Evolutionary conservation across 441 rosid species (phyloP), one percentile per base, ranked within the genome.

Genomic region (Flueggea neowawraea): DNA sequence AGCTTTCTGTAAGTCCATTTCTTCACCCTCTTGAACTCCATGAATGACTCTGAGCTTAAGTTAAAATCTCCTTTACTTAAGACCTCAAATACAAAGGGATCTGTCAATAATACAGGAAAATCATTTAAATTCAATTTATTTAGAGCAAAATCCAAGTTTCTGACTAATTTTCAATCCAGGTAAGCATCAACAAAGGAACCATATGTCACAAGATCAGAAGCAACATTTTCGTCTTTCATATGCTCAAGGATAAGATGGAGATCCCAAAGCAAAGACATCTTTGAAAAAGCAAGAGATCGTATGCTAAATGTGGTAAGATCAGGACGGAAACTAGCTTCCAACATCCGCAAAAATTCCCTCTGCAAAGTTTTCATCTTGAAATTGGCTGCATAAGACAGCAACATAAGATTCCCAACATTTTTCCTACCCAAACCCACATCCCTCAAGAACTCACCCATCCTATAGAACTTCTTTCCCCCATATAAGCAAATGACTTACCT

Each of bases 331-430:
- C 90, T 89, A 8, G 84, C 65, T 22, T 74, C 84, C 62, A 63
- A 58, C 96, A 87, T 90, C 52, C 64, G 69, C 65, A 83, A 41
- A 75, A 84, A 87, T 44, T 85, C 95, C 68, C 87, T 83, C 66
- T 94, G 95, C 82, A 94, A 73, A 72, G 74, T 85, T 65, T 90
- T 90, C 96, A 85, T 85, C 78, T 94, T 90, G 55, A 91, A 91
- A 45, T 80, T 83, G 51, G 85, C 88, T 11, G 92, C 97, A 71
- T 71, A 86, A 4, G 90, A 85, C 39, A 86, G 69, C 59, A 91
- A 74, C 71, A 88, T 55, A 53, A 82, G 72, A 67, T 83, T 90
- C 31, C 95, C 91, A 8, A 84, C 62, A 68, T 82, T 64, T 62
- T 70, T 80, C 70, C 95, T 73, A 48, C 72, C 66, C 55, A 92